Evolutionary conservation across 129 eudicot genomes (phyloP), one percentile per base, ranked within the genome.

Genomic region (Heracleum sosnowskyi): DNA sequence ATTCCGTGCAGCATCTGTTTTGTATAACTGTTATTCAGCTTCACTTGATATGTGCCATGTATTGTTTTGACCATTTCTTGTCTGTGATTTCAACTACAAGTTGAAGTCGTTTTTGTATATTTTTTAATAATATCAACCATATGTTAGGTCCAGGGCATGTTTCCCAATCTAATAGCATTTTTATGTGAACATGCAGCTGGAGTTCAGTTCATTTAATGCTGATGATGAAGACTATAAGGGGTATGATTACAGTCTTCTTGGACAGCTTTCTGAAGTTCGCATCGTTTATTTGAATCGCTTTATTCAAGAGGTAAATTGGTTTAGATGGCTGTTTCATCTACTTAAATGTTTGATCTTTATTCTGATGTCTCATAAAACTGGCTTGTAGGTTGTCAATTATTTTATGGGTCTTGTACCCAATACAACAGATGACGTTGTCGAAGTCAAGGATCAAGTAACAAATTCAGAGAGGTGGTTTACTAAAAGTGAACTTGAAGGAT

Each of bases 181-280:
- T 26, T 37, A 12, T 41, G 44, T 33, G 73, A 72, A 40, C 42
- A 28, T 87, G 85, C 96, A 92, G 99, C 81, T 95, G 89, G 84
- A 75, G 69, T 95, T 95, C 84, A 87, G 94, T 79, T 95, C 99
- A 35, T 92, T 78, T 72, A 90, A 82, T 80, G 69, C 90, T 69
- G 92, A 88, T 80, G 99, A 95, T 82, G 99, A 95, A 78, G 99
- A 95, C 87, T 95, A 95, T 74, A 91, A 85, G 84, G 99, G 99
- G 74, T 95, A 86, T 89, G 96, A 91, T 44, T 95, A 87, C 81
- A 91, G 97, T 79, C 94, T 95, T 46, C 46, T 78, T 80, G 99
- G 99, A 34, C 96, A 92, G 87, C 96, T 95, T 76, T 95, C 99
- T 66, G 99, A 95, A 95, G 99, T 95, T 47, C 90, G 96, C 69